Evolutionary conservation across 768 basidiomycete genomes (phyloP), one percentile per base, ranked within the genome.

Genomic region (Kwoniella sp.): DNA sequence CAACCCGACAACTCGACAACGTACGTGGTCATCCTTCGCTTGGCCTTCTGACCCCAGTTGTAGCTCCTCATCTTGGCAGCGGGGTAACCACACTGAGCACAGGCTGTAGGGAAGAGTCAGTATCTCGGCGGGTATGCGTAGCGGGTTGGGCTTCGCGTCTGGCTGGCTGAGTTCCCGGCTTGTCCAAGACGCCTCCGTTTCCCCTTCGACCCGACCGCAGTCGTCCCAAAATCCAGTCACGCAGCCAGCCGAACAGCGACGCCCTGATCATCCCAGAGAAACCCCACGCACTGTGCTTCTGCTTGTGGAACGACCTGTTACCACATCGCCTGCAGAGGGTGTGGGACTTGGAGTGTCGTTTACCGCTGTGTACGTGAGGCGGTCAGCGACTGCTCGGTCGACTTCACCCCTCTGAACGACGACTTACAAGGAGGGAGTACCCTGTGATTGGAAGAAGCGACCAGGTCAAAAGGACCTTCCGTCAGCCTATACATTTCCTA

Each of bases 31-130:
- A 93, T 95, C 84, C 93, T 86, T 78, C 95, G 86, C 84, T 98
- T 96, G 48, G 95, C 95, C 83, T 99, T 99, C 75, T 84, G 82
- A 63, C 91, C 90, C 95, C 95, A 98, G 78, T 96, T 87, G 78
- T 84, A 98, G 69, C 89, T 91, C 71, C 93, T 84, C 69, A 93
- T 78, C 79, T 89, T 98, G 49, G 95, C 92, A 50, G 89, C 79
- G 38, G 95, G 95, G 79, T 90, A 98, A 52, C 93, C 95, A 76
- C 95, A 96, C 75, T 89, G 87, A 20, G 85, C 87, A 78, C 95
- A 98, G 55, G 84, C 91, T 95, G 71, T 53, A 29, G 23, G 12
- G 20, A 31, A 9, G 22, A 49, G 22, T 31, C 9, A 36, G 6
- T 6, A 17, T 34, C 1, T 19, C 15, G 31, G 8, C 31, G 15